phyloP scores from a whole-genome alignment of 139 green algal genomes.

The Chlorella sp. region DNA sequence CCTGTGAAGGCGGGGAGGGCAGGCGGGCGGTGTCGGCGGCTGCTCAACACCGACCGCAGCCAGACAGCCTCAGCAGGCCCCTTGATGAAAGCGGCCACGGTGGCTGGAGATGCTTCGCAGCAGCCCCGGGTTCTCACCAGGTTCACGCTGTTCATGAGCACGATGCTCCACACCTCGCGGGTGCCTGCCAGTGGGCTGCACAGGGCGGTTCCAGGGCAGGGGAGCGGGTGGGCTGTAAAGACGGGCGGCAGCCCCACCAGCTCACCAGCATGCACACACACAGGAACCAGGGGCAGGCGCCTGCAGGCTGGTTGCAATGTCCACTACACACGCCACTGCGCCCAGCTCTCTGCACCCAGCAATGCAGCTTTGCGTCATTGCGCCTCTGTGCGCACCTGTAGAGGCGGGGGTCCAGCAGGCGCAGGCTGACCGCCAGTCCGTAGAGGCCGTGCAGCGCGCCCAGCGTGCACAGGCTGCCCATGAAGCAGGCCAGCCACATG shows the following conservation, averaged over 20 bases:
- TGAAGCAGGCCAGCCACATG: slow-evolving; percentile 74
- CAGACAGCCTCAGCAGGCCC: too few relatives aligned
- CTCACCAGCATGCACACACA: too few relatives aligned
- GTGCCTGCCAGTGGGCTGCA: slow-evolving; percentile 3
- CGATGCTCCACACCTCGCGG: slow-evolving; percentile 50
- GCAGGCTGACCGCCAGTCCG: slow-evolving; percentile 47
- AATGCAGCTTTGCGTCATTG: too few relatives aligned
- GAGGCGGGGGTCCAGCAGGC: slow-evolving; percentile 53
- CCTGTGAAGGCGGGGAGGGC: not conserved
- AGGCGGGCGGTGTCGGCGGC: not conserved
- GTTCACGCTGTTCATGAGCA: slow-evolving; percentile 78
- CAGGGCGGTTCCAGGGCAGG: not conserved
- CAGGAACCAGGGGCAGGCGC: too few relatives aligned
- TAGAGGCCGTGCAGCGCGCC: slow-evolving; percentile 60
- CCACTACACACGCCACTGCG: too few relatives aligned
- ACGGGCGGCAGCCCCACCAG: not conserved
- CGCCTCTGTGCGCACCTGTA: not conserved
- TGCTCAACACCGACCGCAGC: too few relatives aligned
- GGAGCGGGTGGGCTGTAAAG: not conserved
- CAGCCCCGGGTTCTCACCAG: slow-evolving; percentile 61
- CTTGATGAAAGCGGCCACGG: too few relatives aligned
- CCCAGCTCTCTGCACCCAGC: not conserved
- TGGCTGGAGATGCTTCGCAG: too few relatives aligned
- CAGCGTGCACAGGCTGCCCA: slow-evolving; percentile 66
- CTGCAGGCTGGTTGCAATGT: too few relatives aligned